These are phyloP conservation scores for Luzula sylvatica DNA, from an alignment of 176 grass and related monocot species.

Conservation along the genomic window DNA sequence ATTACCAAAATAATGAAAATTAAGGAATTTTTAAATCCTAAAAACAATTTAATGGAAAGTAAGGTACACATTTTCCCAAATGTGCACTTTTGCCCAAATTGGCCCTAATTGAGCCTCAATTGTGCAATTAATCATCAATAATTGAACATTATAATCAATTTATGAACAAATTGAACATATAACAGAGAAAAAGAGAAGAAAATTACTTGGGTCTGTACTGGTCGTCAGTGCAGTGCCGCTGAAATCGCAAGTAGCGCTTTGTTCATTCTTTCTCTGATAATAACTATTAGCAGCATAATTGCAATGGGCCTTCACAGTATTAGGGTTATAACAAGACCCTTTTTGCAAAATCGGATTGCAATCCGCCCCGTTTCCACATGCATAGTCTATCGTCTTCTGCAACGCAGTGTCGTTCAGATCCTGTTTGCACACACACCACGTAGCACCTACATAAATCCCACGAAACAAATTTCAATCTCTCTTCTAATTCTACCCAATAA, in stretches of 20 bases:
- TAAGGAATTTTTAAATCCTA: background rate
- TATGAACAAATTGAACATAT: too few species aligned
- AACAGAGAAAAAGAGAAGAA: too few species aligned
- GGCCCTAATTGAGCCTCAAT: too few species aligned
- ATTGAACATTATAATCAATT: too few species aligned
- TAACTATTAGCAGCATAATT: constrained; percentile 81
- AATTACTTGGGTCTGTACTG: constrained; percentile 43
- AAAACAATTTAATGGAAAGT: too few species aligned
- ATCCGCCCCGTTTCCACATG: constrained; percentile 70
- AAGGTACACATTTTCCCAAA: too few species aligned
- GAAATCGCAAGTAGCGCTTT: constrained; percentile 55
- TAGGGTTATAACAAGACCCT: constrained; percentile 37
- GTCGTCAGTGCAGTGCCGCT: constrained; percentile 32
- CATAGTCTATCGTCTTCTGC: constrained; percentile 84
- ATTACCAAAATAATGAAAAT: background rate
- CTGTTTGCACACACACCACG: constrained; percentile 62
- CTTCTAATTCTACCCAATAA: background rate
- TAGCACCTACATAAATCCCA: too few species aligned
- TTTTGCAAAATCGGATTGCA: constrained; percentile 31
- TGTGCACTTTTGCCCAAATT: too few species aligned
- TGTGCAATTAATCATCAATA: too few species aligned
- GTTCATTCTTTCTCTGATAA: constrained; percentile 44
- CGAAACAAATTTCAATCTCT: background rate
- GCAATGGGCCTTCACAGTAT: constrained; percentile 43
- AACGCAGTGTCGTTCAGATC: constrained; percentile 26